A percentile compares a stretch with the other conserved stretches of the same genome.
These are phyloP conservation scores for Mrakia frigida DNA, from an alignment of 768 basidiomycete species.

Conservation along the genomic window DNA sequence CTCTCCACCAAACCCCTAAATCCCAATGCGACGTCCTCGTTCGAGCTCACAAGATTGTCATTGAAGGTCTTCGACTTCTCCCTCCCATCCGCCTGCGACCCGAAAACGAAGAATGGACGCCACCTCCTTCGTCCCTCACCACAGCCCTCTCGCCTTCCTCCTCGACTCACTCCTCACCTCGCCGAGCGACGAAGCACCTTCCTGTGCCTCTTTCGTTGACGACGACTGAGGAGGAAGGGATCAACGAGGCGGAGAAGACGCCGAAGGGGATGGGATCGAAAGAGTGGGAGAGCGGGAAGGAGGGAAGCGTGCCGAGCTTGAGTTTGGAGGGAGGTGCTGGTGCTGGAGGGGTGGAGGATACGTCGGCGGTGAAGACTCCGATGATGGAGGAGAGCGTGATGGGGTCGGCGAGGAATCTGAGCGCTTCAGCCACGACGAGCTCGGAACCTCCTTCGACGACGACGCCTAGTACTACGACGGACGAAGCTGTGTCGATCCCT, in stretches of 20 bases:
- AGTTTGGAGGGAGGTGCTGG: background rate
- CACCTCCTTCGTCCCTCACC: background rate
- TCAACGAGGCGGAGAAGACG: background rate
- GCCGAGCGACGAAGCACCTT: background rate
- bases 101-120: constrained; percentile 46
- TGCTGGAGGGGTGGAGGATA: background rate
- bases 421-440: background rate
- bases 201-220: background rate
- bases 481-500: background rate
- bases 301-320: background rate
- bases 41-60: constrained; percentile 74
- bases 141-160: background rate
- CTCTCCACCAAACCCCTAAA: constrained; percentile 55
- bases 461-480: background rate
- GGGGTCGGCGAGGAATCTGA: background rate
- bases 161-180: background rate
- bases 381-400: constrained; percentile 10
- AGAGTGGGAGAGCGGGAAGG: background rate
- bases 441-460: background rate
- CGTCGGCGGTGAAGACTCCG: constrained; percentile 1
- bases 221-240: background rate
- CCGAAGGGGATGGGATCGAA: background rate
- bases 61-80: constrained; percentile 69
- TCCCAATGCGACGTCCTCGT: constrained; percentile 79
- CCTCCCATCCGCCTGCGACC: constrained; percentile 70